Evolutionary conservation across 164 flowering plant genomes (phyloP).

Genomic region (Taxillus chinensis): DNA sequence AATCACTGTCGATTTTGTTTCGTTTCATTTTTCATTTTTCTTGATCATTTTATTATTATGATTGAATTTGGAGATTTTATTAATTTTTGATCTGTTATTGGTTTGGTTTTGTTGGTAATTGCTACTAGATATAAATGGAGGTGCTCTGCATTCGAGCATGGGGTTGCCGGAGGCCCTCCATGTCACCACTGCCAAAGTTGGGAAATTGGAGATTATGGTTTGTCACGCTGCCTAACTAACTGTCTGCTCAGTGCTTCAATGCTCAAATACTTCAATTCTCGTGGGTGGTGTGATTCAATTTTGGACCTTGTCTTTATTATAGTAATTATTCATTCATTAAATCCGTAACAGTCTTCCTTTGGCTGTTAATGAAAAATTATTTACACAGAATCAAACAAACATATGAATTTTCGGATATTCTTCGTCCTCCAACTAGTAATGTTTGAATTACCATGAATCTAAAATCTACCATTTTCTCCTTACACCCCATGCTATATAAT

Average conservation of each 20-base stretch:
- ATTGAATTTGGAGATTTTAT: neutral
- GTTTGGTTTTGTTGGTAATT: neutral
- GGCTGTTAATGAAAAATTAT: too few relatives aligned
- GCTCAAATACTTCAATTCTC: neutral
- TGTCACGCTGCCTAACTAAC: conserved; percentile 6
- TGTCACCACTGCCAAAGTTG: conserved; percentile 77
- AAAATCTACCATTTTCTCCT: too few relatives aligned
- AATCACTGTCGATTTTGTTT: too few relatives aligned
- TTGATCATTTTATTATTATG: neutral
- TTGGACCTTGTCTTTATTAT: too few relatives aligned
- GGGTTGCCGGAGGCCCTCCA: conserved; percentile 87
- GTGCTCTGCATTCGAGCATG: conserved; percentile 82
- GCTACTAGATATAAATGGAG: conserved; percentile 75
- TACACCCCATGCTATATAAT: too few relatives aligned
- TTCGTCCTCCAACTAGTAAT: too few relatives aligned
- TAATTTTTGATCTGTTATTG: neutral
- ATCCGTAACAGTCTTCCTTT: too few relatives aligned
- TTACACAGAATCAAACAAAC: too few relatives aligned
- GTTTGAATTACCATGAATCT: too few relatives aligned
- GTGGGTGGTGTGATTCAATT: neutral
- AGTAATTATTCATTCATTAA: too few relatives aligned
- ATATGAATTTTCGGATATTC: too few relatives aligned
- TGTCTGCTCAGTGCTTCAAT: neutral
- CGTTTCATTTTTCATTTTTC: neutral
- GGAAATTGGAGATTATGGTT: conserved; percentile 78